A percentile compares a stretch with the other conserved stretches of the same genome.
Conservation (phyloP, 2,329 filamentous ascomycete genomes). For the Microsporum audouinii region DNA sequence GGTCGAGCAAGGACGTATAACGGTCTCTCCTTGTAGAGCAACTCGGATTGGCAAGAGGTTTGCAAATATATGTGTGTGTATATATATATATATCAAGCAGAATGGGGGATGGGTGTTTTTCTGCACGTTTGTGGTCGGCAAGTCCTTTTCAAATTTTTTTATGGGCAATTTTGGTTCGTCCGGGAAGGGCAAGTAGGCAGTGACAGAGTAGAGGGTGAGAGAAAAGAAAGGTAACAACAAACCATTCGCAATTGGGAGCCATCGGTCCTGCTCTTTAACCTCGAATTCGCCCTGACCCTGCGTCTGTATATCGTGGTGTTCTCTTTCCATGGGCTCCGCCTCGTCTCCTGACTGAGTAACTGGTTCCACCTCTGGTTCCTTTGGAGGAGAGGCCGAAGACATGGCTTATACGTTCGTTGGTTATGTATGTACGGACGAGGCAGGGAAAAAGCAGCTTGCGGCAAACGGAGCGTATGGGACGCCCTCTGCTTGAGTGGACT, state of each 20-base stretch:
- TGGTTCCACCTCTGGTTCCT: slow-evolving; percentile 80
- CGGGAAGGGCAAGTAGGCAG: neutral
- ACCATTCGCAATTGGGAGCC: slow-evolving; percentile 99
- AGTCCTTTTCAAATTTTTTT: neutral
- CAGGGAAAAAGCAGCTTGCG: slow-evolving; percentile 25
- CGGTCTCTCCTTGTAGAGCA: neutral
- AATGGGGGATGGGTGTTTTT: neutral
- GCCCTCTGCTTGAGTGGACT: slow-evolving; percentile 11
- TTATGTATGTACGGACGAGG: slow-evolving; percentile 17
- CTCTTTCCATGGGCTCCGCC: slow-evolving; percentile 77
- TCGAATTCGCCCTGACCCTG: slow-evolving; percentile 82
- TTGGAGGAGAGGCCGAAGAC: slow-evolving; percentile 92
- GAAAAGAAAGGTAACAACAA: slow-evolving; percentile 42
- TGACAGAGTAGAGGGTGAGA: slow-evolving; percentile 6
- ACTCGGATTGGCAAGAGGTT: neutral
- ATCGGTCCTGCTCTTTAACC: slow-evolving; percentile 98
- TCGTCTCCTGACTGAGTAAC: slow-evolving; percentile 84
- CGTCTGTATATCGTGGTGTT: slow-evolving; percentile 56
- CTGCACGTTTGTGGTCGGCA: neutral
- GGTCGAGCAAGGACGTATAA: neutral
- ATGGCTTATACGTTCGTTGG: slow-evolving; percentile 56
- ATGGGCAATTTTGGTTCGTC: too few species aligned
- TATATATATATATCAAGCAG: neutral
- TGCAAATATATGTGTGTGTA: too few species aligned
- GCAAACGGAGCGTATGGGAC: slow-evolving; percentile 24